phyloP scores from a whole-genome alignment of 2,329 filamentous ascomycete species.

The Clonostachys solani region DNA sequence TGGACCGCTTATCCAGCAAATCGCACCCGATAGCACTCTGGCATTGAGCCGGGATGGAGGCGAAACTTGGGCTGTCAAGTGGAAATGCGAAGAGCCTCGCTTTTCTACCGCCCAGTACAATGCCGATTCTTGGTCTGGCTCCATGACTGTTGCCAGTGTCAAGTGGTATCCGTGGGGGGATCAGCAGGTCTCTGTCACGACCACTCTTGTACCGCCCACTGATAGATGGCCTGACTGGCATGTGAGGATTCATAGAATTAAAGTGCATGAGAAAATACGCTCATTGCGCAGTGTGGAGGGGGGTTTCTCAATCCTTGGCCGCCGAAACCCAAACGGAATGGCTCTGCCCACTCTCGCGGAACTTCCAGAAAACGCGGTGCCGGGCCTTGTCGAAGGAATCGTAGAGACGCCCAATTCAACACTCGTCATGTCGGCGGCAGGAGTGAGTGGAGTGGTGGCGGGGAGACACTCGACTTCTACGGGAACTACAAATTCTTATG shows the following conservation, averaged over 20 bases:
- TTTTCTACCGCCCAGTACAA: neutral
- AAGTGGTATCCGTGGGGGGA: slow-evolving; percentile 7
- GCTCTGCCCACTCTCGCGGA: neutral
- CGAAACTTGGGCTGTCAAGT: slow-evolving; percentile 5
- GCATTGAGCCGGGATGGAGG: slow-evolving; percentile 7
- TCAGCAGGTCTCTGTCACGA: slow-evolving; percentile 5
- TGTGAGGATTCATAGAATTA: slow-evolving; percentile 27
- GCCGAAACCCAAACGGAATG: neutral
- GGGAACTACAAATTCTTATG: neutral
- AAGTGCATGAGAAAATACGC: neutral
- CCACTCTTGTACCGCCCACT: slow-evolving; percentile 3
- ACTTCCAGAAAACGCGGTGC: neutral
- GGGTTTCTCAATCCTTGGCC: slow-evolving; percentile 7
- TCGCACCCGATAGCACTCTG: slow-evolving; percentile 27
- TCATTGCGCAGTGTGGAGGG: slow-evolving; percentile 6
- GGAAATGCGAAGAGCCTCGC: slow-evolving; percentile 4
- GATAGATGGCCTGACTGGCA: slow-evolving; percentile 66
- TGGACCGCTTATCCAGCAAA: slow-evolving; percentile 22
- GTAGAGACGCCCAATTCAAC: neutral
- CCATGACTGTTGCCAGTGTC: slow-evolving; percentile 2
- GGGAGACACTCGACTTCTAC: neutral
- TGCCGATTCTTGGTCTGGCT: neutral
- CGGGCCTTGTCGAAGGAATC: neutral
- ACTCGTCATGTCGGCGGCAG: slow-evolving; percentile 3
- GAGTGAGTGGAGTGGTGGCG: slow-evolving; percentile 5